Evolutionary conservation across 2,329 filamentous ascomycete genomes (phyloP).

Genomic region (Penicillium sp.): DNA sequence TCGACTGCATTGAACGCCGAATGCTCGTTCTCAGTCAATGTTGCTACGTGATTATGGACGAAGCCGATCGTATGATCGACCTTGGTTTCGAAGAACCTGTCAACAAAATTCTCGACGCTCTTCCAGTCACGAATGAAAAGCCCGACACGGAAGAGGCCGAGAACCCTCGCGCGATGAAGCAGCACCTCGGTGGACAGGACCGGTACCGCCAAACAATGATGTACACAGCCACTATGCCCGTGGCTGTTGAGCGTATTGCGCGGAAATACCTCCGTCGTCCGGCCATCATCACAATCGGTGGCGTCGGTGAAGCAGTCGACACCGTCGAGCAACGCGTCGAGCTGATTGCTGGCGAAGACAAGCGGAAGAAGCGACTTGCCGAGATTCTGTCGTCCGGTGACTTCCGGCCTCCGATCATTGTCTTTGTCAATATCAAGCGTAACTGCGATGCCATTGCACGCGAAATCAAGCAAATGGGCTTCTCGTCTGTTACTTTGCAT

Average conservation of each 20-base stretch:
- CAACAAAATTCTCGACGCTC: constrained; percentile 93
- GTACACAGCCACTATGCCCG: constrained; percentile 99
- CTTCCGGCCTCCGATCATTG: constrained; percentile 88
- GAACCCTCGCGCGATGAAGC: constrained; percentile 79
- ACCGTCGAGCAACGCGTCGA: constrained; percentile 98
- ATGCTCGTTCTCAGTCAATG: constrained; percentile 93
- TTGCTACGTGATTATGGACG: constrained; percentile 99
- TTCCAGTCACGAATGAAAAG: constrained; percentile 92
- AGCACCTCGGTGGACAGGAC: constrained; percentile 71
- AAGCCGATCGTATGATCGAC: constrained; percentile 99
- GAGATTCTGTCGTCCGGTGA: constrained; percentile 82
- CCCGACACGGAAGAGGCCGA: constrained; percentile 92
- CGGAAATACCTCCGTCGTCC: constrained; percentile 92
- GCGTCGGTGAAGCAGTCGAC: constrained; percentile 91
- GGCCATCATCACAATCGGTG: constrained; percentile 92
- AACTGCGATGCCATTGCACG: constrained; percentile 95
- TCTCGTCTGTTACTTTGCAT: constrained; percentile 85
- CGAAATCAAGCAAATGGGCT: constrained; percentile 93
- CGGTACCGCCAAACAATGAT: constrained; percentile 98
- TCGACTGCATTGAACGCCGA: constrained; percentile 93
- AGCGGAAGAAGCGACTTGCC: constrained; percentile 91
- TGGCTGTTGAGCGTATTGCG: constrained; percentile 91
- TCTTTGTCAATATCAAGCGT: constrained; percentile 99
- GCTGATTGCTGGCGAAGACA: constrained; percentile 86
- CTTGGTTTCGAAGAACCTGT: constrained; percentile 96